phyloP scores from a whole-genome alignment of 208 protist species.

The Phytomonas sp. region DNA sequence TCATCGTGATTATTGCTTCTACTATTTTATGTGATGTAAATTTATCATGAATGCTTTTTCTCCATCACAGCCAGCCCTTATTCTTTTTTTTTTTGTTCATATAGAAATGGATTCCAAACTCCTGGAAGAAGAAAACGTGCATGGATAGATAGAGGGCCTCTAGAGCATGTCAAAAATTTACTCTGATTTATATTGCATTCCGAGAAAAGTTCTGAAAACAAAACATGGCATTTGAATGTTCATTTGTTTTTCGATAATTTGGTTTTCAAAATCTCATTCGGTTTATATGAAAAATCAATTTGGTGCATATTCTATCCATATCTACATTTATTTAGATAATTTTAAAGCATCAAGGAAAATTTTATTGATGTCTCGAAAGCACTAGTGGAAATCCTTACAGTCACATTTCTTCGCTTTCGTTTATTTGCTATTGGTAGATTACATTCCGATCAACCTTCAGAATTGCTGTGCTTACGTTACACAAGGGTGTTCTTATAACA shows the following conservation, averaged over 20 bases:
- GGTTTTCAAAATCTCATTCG: not conserved
- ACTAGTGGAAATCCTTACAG: constrained; percentile 3
- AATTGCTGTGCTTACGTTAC: not conserved
- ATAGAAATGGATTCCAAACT: not conserved
- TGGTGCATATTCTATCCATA: not conserved
- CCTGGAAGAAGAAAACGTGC: not conserved
- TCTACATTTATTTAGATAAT: constrained; percentile 2
- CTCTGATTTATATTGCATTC: not conserved
- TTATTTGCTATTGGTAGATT: constrained; percentile 1
- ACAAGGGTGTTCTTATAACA: constrained; percentile 1
- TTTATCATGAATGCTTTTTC: not conserved
- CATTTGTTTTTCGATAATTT: not conserved
- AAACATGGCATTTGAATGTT: not conserved
- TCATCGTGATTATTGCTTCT: not conserved
- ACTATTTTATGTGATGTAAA: not conserved
- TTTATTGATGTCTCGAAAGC: not conserved
- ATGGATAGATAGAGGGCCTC: not conserved
- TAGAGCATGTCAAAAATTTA: not conserved
- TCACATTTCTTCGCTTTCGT: not conserved
- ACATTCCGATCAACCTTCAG: not conserved
- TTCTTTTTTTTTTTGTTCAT: not conserved
- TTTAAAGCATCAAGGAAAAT: not conserved
- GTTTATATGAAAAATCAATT: not conserved
- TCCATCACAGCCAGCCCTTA: not conserved
- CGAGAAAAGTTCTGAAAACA: not conserved